Evolutionary conservation across 208 protist genomes (phyloP), one percentile per base, ranked within the genome.

Genomic region (Leishmania arabica): DNA sequence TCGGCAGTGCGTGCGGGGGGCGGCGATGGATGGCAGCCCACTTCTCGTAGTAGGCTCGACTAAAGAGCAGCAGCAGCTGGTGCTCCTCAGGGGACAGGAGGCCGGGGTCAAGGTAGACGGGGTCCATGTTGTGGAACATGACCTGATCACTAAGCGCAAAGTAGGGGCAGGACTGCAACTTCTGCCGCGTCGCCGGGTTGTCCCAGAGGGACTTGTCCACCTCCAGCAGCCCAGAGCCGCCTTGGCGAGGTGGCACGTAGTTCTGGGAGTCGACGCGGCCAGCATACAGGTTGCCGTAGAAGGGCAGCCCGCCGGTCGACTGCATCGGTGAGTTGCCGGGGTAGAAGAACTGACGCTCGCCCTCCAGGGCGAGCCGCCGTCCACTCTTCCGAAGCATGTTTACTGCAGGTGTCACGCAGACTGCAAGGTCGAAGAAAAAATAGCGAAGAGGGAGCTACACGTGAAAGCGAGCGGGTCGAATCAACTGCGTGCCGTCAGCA

Each of bases 91-190:
- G 82, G 3, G 86, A 95, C 17, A 97, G 84, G 53, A 97, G 86
- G 31, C 94, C 94, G 4, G 94, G 94, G 81, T 97, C 94, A 27
- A 97, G 87, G 77, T 93, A 95, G 31, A 78, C 86, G 21, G 94
- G 92, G 65, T 97, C 94, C 94, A 97, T 97, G 83, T 96, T 96
- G 86, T 97, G 94, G 75, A 84, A 96, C 54, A 97, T 70, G 66
- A 97, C 94, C 82, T 97, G 94, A 69, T 97, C 94, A 75, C 90
- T 93, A 47, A 97, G 88, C 1, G 94, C 92, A 83, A 97, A 97
- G 89, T 97, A 97, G 24, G 94, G 94, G 77, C 94, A 97, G 19
- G 77, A 24, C 15, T 88, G 81, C 62, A 97, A 89, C 85, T 92
- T 93, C 40, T 76, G 69, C 13, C 88, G 91, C 37, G 92, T 83